A percentile compares a stretch with the other conserved stretches of the same genome.
Evolutionary conservation across 495 filamentous ascomycete species (phyloP).

Genomic region (Hyaloscypha variabilis): DNA sequence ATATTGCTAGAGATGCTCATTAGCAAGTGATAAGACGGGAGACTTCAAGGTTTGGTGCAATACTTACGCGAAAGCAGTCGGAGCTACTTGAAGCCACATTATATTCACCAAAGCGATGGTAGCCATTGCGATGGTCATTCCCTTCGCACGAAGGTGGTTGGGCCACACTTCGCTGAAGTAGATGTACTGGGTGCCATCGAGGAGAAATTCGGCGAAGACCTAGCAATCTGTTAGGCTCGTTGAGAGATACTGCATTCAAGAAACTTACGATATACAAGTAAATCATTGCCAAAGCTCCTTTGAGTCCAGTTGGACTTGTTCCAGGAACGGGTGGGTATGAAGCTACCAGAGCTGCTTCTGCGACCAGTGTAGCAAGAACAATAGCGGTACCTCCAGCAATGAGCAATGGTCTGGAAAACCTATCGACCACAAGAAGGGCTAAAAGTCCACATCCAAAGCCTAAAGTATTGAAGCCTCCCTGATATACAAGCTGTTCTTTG

Average conservation of each 20-base stretch:
- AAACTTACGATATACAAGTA: conserved; percentile 20
- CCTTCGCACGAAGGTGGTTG: conserved; percentile 17
- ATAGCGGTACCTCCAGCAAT: conserved; percentile 31
- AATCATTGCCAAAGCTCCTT: conserved; percentile 24
- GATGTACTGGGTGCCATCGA: conserved; percentile 25
- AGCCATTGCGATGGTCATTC: conserved; percentile 11
- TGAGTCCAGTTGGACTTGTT: not conserved
- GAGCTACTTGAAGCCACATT: conserved; percentile 14
- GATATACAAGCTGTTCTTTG: conserved; percentile 31
- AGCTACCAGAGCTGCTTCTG: conserved; percentile 33
- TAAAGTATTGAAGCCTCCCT: conserved; percentile 31
- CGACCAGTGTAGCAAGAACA: conserved; percentile 32
- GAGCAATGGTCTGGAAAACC: conserved; percentile 30
- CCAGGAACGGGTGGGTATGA: not conserved
- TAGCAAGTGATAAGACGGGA: not conserved
- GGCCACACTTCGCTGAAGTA: conserved; percentile 18
- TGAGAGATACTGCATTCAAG: not conserved
- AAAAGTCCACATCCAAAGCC: conserved; percentile 26
- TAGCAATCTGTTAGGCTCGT: not conserved
- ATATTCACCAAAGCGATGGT: conserved; percentile 12
- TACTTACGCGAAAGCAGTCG: conserved; percentile 10
- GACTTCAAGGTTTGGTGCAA: not conserved
- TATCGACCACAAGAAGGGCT: conserved; percentile 33
- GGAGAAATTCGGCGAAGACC: conserved; percentile 3
- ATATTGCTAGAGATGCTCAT: not conserved